Base-by-base conservation (phyloP, 2,329 filamentous ascomycete genomes). In the Paecilomyces variotii region DNA sequence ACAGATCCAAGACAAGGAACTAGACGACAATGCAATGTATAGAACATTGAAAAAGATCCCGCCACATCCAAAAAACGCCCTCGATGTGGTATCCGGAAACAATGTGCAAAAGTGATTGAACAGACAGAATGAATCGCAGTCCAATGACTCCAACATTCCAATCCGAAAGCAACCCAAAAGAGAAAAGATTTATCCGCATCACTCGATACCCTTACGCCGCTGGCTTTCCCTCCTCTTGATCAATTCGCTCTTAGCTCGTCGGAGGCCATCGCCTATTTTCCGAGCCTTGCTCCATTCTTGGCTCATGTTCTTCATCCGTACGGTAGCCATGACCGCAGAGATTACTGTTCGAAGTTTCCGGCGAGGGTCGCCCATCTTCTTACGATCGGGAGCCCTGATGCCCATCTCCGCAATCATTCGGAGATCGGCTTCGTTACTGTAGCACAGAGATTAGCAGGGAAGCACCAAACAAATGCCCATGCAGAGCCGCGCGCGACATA, bases 341-440 rank as follows among this genome's bases (percentile, higher is more conserved):
- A 76, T 70, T 27, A 72, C 75, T 10, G 73, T 72, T 57, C 72
- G 73, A 32, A 80, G 64, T 60, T 78, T 79, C 59, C 71, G 73
- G 34, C 71, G 68, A 54, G 76, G 71, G 51, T 67, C 67, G 56
- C 71, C 68, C 59, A 69, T 57, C 61, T 65, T 67, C 32, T 58
- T 65, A 53, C 67, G 66, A 34, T 69, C 68, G 34, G 68, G 71
- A 30, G 72, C 76, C 34, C 80, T 82, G 62, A 90, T 84, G 62
- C 89, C 90, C 80, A 97, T 96, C 66, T 89, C 84, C 66, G 88
- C 84, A 62, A 97, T 86, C 70, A 97, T 88, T 56, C 87, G 85
- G 60, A 97, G 86, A 72, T 97, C 91, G 61, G 90, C 89, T 74
- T 93, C 88, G 79, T 97, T 99, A 78, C 94, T 97, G 73, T 72